A percentile compares a stretch with the other conserved stretches of the same genome.
Conservation (phyloP, 768 basidiomycete genomes). For the Lentinula sp. region DNA sequence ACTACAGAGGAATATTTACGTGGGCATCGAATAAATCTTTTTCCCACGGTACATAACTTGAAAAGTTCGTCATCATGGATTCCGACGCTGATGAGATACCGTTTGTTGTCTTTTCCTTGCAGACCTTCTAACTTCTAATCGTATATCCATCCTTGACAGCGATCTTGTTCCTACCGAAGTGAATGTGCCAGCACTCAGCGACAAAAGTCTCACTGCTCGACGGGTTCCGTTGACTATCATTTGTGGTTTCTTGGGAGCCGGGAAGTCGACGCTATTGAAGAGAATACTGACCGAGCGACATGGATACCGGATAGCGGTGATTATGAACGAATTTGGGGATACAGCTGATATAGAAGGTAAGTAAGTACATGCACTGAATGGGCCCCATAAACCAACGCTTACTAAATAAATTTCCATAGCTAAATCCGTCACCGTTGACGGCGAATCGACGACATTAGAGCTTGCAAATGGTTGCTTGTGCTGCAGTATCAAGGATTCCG, state of each 20-base stretch:
- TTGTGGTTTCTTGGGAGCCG: slow-evolving; percentile 91
- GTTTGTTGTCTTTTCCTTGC: slow-evolving; percentile 25
- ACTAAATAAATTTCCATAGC: slow-evolving; percentile 37
- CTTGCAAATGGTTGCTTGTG: slow-evolving; percentile 97
- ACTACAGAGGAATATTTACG: too few relatives aligned
- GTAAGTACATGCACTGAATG: slow-evolving; percentile 32
- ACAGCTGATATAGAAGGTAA: slow-evolving; percentile 42
- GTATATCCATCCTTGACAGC: slow-evolving; percentile 9
- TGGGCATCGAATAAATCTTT: too few relatives aligned
- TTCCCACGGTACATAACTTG: not conserved
- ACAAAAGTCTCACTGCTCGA: not conserved
- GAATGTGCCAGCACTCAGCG: not conserved
- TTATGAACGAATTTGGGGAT: slow-evolving; percentile 98
- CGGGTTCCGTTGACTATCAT: slow-evolving; percentile 88
- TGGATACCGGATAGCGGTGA: slow-evolving; percentile 95
- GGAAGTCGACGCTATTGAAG: slow-evolving; percentile 89
- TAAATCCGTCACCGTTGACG: slow-evolving; percentile 74
- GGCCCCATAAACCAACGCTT: not conserved
- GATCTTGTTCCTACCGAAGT: slow-evolving; percentile 20
- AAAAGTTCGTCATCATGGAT: slow-evolving; percentile 29
- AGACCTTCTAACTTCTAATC: slow-evolving; percentile 5
- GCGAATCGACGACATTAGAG: slow-evolving; percentile 69
- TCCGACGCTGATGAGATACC: slow-evolving; percentile 53
- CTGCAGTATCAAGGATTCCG: slow-evolving; percentile 94
- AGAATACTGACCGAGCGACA: slow-evolving; percentile 90